A percentile compares a stretch with the other conserved stretches of the same genome.
Evolutionary conservation across 106 monocot species (phyloP).

Genomic region (Dioscorea alata): DNA sequence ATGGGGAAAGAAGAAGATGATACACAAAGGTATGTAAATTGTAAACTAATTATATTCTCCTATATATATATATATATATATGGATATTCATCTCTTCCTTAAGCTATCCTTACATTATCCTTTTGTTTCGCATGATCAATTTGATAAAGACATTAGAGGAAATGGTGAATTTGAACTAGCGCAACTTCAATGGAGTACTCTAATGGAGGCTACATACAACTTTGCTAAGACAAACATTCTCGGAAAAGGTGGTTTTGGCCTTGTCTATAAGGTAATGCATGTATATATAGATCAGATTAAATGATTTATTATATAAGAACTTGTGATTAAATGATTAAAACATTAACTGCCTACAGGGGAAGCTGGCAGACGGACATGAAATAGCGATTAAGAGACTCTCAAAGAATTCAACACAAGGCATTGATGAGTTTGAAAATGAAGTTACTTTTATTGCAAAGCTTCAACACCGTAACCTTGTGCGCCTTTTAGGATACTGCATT

Average conservation of each 20-base stretch:
- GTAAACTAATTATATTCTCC: too few species aligned
- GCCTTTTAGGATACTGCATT: slow-evolving; percentile 32
- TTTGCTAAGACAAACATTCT: slow-evolving; percentile 17
- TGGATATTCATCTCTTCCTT: too few species aligned
- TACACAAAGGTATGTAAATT: too few species aligned
- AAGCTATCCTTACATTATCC: too few species aligned
- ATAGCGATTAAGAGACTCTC: slow-evolving; percentile 26
- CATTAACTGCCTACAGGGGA: slow-evolving; percentile 4
- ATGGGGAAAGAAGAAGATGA: too few species aligned
- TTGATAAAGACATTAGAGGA: neutral
- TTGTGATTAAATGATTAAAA: too few species aligned
- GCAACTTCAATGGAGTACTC: slow-evolving; percentile 3
- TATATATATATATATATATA: too few species aligned
- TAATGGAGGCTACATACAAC: slow-evolving; percentile 15
- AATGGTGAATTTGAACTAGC: slow-evolving; percentile 9
- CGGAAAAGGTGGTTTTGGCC: slow-evolving; percentile 37
- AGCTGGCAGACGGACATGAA: slow-evolving; percentile 12
- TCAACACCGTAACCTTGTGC: slow-evolving; percentile 7
- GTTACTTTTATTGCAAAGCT: too few species aligned
- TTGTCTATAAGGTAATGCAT: slow-evolving; percentile 25
- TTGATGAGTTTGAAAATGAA: neutral
- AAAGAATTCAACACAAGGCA: slow-evolving; percentile 15
- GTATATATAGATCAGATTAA: neutral
- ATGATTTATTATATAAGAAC: too few species aligned
- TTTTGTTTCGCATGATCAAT: too few species aligned